Conservation (phyloP, 2,329 filamentous ascomycete species). For the Monilinia fructicola region DNA sequence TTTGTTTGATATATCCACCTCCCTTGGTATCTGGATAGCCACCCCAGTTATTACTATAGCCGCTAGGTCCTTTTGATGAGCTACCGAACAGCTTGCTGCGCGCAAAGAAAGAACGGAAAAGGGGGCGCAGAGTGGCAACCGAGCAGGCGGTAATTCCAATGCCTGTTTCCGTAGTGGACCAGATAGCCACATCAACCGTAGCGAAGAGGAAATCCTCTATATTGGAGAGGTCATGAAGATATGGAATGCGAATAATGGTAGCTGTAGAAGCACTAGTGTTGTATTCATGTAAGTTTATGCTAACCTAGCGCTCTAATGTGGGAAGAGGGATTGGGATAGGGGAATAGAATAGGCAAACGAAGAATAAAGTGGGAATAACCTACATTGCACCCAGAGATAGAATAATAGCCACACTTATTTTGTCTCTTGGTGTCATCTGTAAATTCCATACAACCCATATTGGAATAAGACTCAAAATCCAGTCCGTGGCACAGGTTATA, state of each 20-base stretch:
- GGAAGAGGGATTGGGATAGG: not conserved
- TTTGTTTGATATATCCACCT: slow-evolving; percentile 12
- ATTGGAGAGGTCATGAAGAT: slow-evolving; percentile 42
- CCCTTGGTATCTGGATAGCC: not conserved
- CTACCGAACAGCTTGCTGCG: slow-evolving; percentile 7
- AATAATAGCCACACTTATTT: slow-evolving; percentile 41
- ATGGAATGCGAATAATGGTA: slow-evolving; percentile 47
- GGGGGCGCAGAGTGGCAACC: slow-evolving; percentile 44
- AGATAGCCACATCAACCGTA: slow-evolving; percentile 46
- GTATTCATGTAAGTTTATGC: slow-evolving; percentile 4
- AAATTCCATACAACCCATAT: slow-evolving; percentile 46
- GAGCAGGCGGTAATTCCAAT: slow-evolving; percentile 45
- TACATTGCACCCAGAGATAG: slow-evolving; percentile 43
- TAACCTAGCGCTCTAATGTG: too few species aligned
- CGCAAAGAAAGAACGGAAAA: slow-evolving; percentile 37
- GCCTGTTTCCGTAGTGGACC: slow-evolving; percentile 46
- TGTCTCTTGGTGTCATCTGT: slow-evolving; percentile 44
- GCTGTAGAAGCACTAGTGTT: slow-evolving; percentile 42
- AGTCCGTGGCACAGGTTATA: slow-evolving; percentile 44
- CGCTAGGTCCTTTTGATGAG: not conserved
- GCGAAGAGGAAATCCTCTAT: slow-evolving; percentile 44
- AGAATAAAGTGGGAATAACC: slow-evolving; percentile 23
- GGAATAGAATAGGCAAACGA: not conserved
- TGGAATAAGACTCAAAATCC: slow-evolving; percentile 45
- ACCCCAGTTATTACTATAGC: not conserved